Percentiles rank a stretch among this genome's conserved stretches.
phyloP scores from a whole-genome alignment of 257 asterid species.

The Cruciata laevipes region DNA sequence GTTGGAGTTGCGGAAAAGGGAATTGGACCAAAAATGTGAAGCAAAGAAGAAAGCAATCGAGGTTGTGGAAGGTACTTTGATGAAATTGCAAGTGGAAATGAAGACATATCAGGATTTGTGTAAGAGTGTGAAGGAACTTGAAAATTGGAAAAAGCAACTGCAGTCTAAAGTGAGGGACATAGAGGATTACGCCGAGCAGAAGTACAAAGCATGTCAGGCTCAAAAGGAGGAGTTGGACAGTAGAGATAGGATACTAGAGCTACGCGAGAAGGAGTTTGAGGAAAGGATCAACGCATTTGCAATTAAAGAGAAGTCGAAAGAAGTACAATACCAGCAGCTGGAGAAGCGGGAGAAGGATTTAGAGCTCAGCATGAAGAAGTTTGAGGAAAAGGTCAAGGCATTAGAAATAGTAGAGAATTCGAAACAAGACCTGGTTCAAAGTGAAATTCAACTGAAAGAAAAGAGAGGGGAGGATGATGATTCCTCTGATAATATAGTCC shows the following conservation, averaged over 20 bases:
- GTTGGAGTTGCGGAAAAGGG: too few species aligned
- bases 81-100: too few species aligned
- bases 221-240: neutral
- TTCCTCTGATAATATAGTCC: too few species aligned
- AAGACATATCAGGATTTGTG: too few species aligned
- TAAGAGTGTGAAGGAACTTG: slow-evolving; percentile 16
- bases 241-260: neutral
- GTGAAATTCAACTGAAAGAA: slow-evolving; percentile 14
- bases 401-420: slow-evolving; percentile 9
- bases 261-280: neutral
- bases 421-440: slow-evolving; percentile 1
- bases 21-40: too few species aligned
- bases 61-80: too few species aligned
- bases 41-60: too few species aligned
- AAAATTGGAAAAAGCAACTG: slow-evolving; percentile 28
- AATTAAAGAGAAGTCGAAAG: slow-evolving; percentile 18
- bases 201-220: neutral
- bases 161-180: slow-evolving; percentile 14
- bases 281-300: slow-evolving; percentile 19
- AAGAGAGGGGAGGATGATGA: too few species aligned
- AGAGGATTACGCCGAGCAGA: too few species aligned
- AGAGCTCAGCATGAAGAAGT: neutral
- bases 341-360: neutral
- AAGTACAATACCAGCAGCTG: neutral
- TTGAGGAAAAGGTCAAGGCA: slow-evolving; percentile 20